These are phyloP conservation scores for Boletellus ananas DNA, from an alignment of 768 basidiomycete genomes.

Conservation along the genomic window DNA sequence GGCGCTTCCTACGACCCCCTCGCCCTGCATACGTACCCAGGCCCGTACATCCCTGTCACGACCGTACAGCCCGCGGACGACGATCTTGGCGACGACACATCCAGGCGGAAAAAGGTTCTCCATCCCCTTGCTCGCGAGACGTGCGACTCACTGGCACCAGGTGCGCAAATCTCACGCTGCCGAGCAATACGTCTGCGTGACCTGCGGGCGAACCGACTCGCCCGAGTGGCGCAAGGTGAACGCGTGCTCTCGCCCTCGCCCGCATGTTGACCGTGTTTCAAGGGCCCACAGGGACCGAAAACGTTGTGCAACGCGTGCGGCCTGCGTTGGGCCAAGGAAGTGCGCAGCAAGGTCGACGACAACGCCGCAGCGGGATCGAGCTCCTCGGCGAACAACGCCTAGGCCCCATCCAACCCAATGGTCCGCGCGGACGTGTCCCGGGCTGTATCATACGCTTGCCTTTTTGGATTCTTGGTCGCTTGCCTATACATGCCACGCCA, in stretches of 20 bases:
- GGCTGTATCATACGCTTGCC: conserved; percentile 4
- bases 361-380: conserved; percentile 24
- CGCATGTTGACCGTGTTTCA: conserved; percentile 17
- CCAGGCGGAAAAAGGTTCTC: conserved; percentile 61
- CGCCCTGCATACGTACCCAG: conserved; percentile 13
- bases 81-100: conserved; percentile 47
- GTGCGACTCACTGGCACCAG: conserved; percentile 9
- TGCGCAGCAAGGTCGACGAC: conserved; percentile 42
- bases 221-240: conserved; percentile 94
- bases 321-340: conserved; percentile 84
- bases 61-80: conserved; percentile 30
- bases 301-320: conserved; percentile 98
- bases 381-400: conserved; percentile 17
- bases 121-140: background rate
- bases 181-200: conserved; percentile 84
- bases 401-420: conserved; percentile 2
- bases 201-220: conserved; percentile 92
- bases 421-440: background rate
- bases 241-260: background rate
- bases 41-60: conserved; percentile 13
- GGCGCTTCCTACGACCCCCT: conserved; percentile 19
- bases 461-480: conserved; percentile 17
- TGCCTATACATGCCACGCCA: conserved; percentile 9
- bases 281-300: conserved; percentile 94
- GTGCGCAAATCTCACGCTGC: conserved; percentile 39